These are phyloP conservation scores for Xerocomellus dryophilus DNA, from an alignment of 768 basidiomycete species.

Conservation along the genomic window DNA sequence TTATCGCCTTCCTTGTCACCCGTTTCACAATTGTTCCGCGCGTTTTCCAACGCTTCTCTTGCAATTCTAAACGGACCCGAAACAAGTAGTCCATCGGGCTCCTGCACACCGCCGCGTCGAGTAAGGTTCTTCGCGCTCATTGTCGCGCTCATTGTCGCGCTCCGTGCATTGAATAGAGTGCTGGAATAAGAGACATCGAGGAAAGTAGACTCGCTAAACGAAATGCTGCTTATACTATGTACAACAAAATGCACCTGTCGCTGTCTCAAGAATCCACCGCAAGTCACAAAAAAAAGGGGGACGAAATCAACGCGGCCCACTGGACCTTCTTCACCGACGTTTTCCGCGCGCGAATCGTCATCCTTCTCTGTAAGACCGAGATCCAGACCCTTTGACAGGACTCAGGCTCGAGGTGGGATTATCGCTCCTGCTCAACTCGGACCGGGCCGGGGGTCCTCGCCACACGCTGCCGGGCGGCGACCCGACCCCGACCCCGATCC, in stretches of 20 bases:
- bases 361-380: slow-evolving; percentile 27
- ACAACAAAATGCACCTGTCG: neutral
- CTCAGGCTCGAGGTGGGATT: slow-evolving; percentile 12
- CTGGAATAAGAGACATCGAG: neutral
- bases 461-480: slow-evolving; percentile 7
- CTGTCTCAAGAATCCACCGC: neutral
- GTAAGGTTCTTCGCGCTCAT: too few species aligned
- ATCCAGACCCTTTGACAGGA: slow-evolving; percentile 27
- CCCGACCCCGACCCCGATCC: neutral
- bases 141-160: too few species aligned
- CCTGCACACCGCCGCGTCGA: too few species aligned
- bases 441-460: slow-evolving; percentile 17
- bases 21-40: too few species aligned
- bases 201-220: neutral
- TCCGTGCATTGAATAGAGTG: too few species aligned
- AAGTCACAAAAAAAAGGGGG: neutral
- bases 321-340: slow-evolving; percentile 19
- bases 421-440: slow-evolving; percentile 18
- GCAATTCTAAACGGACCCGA: too few species aligned
- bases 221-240: neutral
- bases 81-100: too few species aligned
- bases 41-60: too few species aligned
- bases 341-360: slow-evolving; percentile 27
- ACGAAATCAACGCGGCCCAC: neutral
- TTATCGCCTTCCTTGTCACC: too few species aligned